Conservation (phyloP, 2,329 filamentous ascomycete species). For the Cytospora chrysosperma region DNA sequence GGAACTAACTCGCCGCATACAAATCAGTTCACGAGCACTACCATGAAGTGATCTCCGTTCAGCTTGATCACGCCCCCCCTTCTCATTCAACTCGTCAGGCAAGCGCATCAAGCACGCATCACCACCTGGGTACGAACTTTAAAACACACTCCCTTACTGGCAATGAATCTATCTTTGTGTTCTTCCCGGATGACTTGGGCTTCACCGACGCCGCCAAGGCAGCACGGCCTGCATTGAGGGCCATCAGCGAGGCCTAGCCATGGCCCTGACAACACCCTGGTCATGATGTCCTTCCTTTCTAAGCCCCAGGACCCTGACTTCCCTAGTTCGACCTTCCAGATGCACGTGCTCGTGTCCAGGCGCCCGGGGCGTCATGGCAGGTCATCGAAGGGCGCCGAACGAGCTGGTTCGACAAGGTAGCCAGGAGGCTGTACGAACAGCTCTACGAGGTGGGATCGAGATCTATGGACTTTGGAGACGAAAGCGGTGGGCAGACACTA, state of each 20-base stretch:
- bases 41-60: slow-evolving; percentile 10
- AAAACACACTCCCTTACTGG: background rate
- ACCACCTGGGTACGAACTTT: slow-evolving; percentile 1
- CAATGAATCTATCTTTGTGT: background rate
- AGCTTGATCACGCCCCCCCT: slow-evolving; percentile 7
- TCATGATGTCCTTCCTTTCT: slow-evolving; percentile 30
- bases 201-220: background rate
- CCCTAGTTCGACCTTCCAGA: slow-evolving; percentile 30
- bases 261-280: slow-evolving; percentile 28
- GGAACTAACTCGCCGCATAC: too few species aligned
- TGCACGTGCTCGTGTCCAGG: slow-evolving; percentile 33
- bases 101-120: background rate
- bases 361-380: slow-evolving; percentile 27
- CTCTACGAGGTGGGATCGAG: slow-evolving; percentile 23
- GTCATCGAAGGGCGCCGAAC: slow-evolving; percentile 31
- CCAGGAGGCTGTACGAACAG: slow-evolving; percentile 23
- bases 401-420: slow-evolving; percentile 30
- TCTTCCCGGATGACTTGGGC: background rate
- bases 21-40: too few species aligned
- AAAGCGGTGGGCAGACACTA: slow-evolving; percentile 24
- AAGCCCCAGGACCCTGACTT: slow-evolving; percentile 26
- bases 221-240: slow-evolving; percentile 27
- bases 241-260: slow-evolving; percentile 28
- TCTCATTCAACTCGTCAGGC: background rate
- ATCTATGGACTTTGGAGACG: slow-evolving; percentile 26